Evolutionary conservation across 257 asterid species (phyloP).

Genomic region (Gentiana macrophylla): DNA sequence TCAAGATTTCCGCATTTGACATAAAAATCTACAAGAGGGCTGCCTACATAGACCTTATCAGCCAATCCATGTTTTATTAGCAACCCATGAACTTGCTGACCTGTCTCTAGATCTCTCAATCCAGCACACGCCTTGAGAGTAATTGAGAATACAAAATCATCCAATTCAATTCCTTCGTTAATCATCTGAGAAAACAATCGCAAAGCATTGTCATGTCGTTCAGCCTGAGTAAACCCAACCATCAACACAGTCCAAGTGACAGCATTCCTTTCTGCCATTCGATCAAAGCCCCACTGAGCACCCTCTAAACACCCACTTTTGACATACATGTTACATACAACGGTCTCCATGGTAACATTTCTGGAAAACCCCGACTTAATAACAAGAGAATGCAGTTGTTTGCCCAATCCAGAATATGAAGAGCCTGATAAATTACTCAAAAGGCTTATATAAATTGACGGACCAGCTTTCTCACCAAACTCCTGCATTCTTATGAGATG

Average conservation of each 20-base stretch:
- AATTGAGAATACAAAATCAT: slow-evolving; percentile 36
- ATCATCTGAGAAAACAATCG: slow-evolving; percentile 24
- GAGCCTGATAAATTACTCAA: slow-evolving; percentile 22
- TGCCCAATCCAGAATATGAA: slow-evolving; percentile 27
- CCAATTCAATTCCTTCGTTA: slow-evolving; percentile 22
- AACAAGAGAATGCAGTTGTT: slow-evolving; percentile 36
- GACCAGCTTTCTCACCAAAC: slow-evolving; percentile 11
- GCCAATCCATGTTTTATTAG: slow-evolving; percentile 31
- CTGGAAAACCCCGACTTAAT: slow-evolving; percentile 27
- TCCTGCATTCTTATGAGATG: slow-evolving; percentile 19
- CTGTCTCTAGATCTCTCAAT: slow-evolving; percentile 21
- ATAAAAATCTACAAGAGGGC: slow-evolving; percentile 49
- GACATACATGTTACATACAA: slow-evolving; percentile 34
- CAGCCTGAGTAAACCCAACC: slow-evolving; percentile 40
- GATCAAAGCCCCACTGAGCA: slow-evolving; percentile 24
- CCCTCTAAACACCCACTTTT: slow-evolving; percentile 29
- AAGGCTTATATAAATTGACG: slow-evolving; percentile 22
- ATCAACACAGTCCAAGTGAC: slow-evolving; percentile 43
- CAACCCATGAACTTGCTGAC: slow-evolving; percentile 34
- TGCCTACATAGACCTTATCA: slow-evolving; percentile 36
- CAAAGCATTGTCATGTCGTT: slow-evolving; percentile 31
- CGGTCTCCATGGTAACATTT: slow-evolving; percentile 29
- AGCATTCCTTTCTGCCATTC: slow-evolving; percentile 29
- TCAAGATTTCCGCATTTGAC: slow-evolving; percentile 33
- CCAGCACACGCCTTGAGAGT: slow-evolving; percentile 42